phyloP scores from a whole-genome alignment of 352 stramenopile species.

The Salisapilia sapeloensis region DNA sequence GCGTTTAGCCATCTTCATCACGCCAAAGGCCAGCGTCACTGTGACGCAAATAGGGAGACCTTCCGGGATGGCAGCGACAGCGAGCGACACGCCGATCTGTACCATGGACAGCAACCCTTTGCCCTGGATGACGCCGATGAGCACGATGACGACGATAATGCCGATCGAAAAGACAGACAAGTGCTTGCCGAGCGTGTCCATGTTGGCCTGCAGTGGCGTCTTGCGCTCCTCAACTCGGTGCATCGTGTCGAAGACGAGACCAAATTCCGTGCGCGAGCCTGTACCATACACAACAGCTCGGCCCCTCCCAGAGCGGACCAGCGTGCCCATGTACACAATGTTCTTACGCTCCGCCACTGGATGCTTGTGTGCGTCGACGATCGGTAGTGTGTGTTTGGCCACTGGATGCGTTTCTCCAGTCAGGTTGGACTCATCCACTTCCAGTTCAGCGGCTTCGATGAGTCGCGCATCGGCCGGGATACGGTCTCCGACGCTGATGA shows the following conservation, averaged over 20 bases:
- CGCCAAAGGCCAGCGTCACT: constrained; percentile 55
- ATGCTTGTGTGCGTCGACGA: constrained; percentile 47
- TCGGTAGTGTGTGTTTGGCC: constrained; percentile 35
- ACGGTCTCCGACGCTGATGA: constrained; percentile 86
- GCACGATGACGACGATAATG: constrained; percentile 88
- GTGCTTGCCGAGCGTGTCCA: constrained; percentile 93
- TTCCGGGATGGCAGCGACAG: constrained; percentile 60
- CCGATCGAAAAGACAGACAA: constrained; percentile 87
- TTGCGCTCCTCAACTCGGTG: constrained; percentile 86
- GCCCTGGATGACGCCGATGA: constrained; percentile 84
- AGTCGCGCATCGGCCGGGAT: constrained; percentile 86
- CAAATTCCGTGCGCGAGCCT: constrained; percentile 92
- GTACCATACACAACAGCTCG: constrained; percentile 89
- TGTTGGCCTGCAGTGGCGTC: constrained; percentile 88
- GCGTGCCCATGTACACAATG: constrained; percentile 94
- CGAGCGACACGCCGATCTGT: constrained; percentile 88
- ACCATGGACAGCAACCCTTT: constrained; percentile 91
- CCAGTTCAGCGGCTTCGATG: constrained; percentile 72
- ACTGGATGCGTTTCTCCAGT: constrained; percentile 87
- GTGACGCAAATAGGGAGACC: constrained; percentile 70
- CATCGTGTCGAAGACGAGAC: constrained; percentile 90
- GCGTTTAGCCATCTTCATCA: constrained; percentile 78
- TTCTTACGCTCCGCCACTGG: constrained; percentile 74
- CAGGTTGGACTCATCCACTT: constrained; percentile 90
- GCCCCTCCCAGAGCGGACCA: constrained; percentile 86